A percentile compares a stretch with the other conserved stretches of the same genome.
These are phyloP conservation scores for Colletotrichum graminicola DNA, from an alignment of 2,329 filamentous ascomycete genomes.

Conservation along the genomic window DNA sequence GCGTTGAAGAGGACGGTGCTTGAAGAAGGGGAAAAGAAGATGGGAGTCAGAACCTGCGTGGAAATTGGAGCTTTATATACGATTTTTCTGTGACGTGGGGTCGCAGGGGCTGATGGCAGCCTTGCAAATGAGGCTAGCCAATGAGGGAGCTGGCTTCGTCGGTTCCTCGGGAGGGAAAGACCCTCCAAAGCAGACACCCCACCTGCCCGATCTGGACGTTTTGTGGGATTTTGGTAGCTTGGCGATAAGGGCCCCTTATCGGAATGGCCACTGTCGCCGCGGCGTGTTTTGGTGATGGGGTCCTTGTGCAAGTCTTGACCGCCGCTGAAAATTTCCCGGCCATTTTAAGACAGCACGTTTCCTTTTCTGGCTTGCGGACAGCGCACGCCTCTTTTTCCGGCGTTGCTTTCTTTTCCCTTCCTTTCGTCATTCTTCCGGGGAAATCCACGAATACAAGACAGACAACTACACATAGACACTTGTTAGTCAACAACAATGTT, in stretches of 20 bases:
- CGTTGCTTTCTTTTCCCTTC: not conserved
- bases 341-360: not conserved
- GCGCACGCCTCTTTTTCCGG: not conserved
- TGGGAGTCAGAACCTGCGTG: not conserved
- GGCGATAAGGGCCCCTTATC: conserved; percentile 35
- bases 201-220: conserved; percentile 35
- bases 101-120: conserved; percentile 37
- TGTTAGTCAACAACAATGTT: conserved; percentile 46
- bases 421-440: not conserved
- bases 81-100: conserved; percentile 31
- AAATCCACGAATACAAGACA: conserved; percentile 8
- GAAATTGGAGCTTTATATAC: conserved; percentile 30
- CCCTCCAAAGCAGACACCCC: conserved; percentile 25
- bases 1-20: conserved; percentile 90
- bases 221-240: not conserved
- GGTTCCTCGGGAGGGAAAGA: conserved; percentile 12
- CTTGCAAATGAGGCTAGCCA: conserved; percentile 41
- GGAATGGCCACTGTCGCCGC: conserved; percentile 2
- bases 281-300: conserved; percentile 37
- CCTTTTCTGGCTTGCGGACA: not conserved
- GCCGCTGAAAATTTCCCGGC: conserved; percentile 35
- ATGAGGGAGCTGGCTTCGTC: conserved; percentile 9
- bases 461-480: conserved; percentile 29
- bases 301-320: conserved; percentile 36
- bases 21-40: conserved; percentile 56